phyloP scores from a whole-genome alignment of 2,329 filamentous ascomycete genomes.

The Thielaviopsis musarum region DNA sequence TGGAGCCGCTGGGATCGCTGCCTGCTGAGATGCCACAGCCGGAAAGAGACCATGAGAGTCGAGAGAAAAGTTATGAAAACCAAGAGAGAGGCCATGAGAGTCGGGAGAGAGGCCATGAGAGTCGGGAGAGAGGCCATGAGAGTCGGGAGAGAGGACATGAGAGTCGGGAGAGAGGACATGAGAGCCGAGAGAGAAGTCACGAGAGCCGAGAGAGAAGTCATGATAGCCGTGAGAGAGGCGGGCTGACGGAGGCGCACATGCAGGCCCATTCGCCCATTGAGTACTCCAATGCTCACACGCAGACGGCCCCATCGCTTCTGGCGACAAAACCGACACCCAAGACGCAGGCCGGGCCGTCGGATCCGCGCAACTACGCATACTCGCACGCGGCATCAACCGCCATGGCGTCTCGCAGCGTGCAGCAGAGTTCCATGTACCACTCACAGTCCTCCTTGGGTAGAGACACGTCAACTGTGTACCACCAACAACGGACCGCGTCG shows the following conservation, averaged over 20 bases:
- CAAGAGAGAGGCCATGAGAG: background rate
- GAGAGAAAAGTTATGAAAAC: background rate
- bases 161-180: background rate
- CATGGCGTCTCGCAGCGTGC: conserved; percentile 1
- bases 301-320: conserved; percentile 8
- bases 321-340: background rate
- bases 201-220: background rate
- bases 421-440: conserved; percentile 5
- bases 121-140: no score
- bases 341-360: background rate
- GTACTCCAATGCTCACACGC: conserved; percentile 9
- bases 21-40: background rate
- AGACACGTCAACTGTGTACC: background rate
- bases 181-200: background rate
- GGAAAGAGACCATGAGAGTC: background rate
- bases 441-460: conserved; percentile 3
- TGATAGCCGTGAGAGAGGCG: background rate
- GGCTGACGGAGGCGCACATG: conserved; percentile 5
- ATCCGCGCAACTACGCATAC: background rate
- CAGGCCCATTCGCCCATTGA: background rate
- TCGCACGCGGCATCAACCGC: background rate
- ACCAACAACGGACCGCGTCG: background rate
- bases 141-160: no score
- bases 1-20: background rate
- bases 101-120: background rate